Evolutionary conservation across 2,329 filamentous ascomycete species (phyloP).

Genomic region (Pestalotiopsis sp.): DNA sequence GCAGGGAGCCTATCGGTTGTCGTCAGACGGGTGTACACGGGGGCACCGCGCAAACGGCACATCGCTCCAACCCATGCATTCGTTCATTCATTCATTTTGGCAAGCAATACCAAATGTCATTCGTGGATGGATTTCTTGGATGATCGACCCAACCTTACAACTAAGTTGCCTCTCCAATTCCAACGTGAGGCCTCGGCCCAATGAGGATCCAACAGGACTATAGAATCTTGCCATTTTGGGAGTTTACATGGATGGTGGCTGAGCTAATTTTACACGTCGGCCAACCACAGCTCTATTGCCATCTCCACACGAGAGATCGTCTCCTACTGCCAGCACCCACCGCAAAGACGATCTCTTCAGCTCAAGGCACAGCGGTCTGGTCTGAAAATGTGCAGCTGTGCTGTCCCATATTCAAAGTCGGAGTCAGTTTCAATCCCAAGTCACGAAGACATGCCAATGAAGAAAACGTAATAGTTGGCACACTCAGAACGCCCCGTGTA

Average conservation of each 20-base stretch:
- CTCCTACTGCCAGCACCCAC: too few relatives aligned
- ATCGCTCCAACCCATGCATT: background rate
- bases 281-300: too few relatives aligned
- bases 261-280: background rate
- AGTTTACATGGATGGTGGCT: background rate
- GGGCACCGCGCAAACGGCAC: background rate
- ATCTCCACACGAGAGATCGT: too few relatives aligned
- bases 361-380: too few relatives aligned
- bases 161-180: background rate
- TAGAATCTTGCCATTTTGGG: background rate
- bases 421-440: background rate
- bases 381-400: too few relatives aligned
- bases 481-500: too few relatives aligned
- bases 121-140: background rate
- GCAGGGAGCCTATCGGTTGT: background rate
- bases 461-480: too few relatives aligned
- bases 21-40: background rate
- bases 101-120: background rate
- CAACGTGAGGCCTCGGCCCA: background rate
- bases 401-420: too few relatives aligned
- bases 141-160: background rate
- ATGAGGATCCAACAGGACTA: background rate
- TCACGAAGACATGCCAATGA: background rate
- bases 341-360: too few relatives aligned
- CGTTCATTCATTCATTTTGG: background rate